phyloP scores from a whole-genome alignment of 257 asterid species.

The Solanum medicagineum region DNA sequence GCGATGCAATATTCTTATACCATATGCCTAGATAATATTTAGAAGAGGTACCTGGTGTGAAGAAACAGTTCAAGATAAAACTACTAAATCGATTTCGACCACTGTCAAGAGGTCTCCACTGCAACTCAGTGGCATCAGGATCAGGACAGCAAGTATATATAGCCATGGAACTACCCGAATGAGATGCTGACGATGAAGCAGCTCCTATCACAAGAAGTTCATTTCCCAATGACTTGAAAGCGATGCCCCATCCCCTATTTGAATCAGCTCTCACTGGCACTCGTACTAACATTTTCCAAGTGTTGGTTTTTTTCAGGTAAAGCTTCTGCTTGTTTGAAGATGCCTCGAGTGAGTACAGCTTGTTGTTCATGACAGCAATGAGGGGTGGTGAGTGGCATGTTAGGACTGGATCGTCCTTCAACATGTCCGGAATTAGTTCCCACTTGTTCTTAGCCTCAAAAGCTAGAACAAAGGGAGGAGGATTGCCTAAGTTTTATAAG shows the following conservation, averaged over 20 bases:
- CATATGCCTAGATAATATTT: background rate
- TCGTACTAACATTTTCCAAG: constrained; percentile 55
- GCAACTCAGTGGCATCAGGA: constrained; percentile 23
- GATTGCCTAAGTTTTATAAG: no score
- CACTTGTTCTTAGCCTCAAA: constrained; percentile 34
- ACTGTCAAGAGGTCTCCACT: constrained; percentile 45
- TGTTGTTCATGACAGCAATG: constrained; percentile 56
- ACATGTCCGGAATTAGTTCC: constrained; percentile 61
- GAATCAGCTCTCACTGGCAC: constrained; percentile 65
- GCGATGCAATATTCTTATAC: no score
- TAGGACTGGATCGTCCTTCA: constrained; percentile 49
- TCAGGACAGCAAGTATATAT: constrained; percentile 56
- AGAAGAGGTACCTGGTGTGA: no score
- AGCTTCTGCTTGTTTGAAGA: constrained; percentile 56
- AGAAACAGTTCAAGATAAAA: constrained; percentile 49
- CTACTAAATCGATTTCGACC: constrained; percentile 50
- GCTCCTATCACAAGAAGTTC: no score
- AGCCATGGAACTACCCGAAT: constrained; percentile 34
- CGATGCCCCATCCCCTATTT: no score
- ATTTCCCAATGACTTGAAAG: no score
- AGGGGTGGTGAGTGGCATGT: constrained; percentile 65
- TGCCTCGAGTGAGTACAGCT: constrained; percentile 56
- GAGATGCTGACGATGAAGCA: constrained; percentile 14
- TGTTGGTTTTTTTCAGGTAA: constrained; percentile 44
- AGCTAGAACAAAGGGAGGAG: no score